Base-by-base conservation (phyloP, 192 early-diverging fungal genomes). In the Chytriomyces confervae region DNA sequence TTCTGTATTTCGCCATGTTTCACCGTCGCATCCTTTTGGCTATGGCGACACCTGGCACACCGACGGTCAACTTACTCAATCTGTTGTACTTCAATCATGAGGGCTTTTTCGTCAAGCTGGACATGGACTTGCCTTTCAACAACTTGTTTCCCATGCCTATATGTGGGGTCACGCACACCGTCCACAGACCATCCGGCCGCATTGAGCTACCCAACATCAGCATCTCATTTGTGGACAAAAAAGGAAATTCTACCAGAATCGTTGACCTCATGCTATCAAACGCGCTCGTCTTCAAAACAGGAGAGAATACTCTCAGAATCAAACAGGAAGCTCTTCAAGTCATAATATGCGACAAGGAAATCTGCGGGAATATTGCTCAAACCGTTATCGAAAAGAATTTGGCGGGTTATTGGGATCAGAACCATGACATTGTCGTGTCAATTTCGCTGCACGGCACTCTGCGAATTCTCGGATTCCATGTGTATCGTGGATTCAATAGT, bases 81-180 rank as follows among this genome's bases (percentile, higher is more conserved):
- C 20, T 57, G 11, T 20, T 57, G 20, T 57, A 57, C 53, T 57
- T 57, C 53, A 57, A 11, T 3, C 53, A 57, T 20, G 11, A 11
- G 11, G 53, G 53, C 13, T 20, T 57, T 57, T 11, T 57, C 13
- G 11, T 57, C 13, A 57, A 57, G 53, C 53, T 57, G 53, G 53
- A 57, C 53, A 57, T 57, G 11, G 53, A 57, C 53, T 57, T 57
- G 53, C 53, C 53, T 20, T 57, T 57, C 53, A 57, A 57, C 53
- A 20, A 20, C 53, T 20, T 57, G 13, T 18, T 57, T 20, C 11
- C 11, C 53, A 11, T 20, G 11, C 11, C 20, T 57, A 2, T 20
- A 57, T 57, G 11, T 57, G 53, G 53, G 13, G 11, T 57, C 20
- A 57, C 53, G 53, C 53, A 57, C 20, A 57, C 53, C 11, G 11